phyloP scores from a whole-genome alignment of 176 grass and related monocot genomes.

The Raddia distichophylla region DNA sequence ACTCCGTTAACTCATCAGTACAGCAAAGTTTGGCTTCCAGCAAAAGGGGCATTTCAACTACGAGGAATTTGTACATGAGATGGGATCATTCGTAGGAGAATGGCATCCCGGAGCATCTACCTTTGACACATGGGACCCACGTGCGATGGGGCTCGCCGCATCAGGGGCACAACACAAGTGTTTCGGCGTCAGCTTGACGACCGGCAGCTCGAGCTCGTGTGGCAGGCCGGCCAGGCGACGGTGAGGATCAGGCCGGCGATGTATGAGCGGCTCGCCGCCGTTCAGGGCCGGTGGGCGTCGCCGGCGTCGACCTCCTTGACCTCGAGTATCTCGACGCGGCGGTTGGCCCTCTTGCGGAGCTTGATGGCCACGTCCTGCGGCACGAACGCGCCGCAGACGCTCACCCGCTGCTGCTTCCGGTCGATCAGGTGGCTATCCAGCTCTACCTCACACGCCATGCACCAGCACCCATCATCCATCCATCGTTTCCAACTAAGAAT shows the following conservation, averaged over 20 bases:
- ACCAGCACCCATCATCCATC: too few species aligned
- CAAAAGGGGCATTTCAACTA: not conserved
- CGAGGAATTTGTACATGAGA: not conserved
- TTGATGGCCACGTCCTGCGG: constrained; percentile 85
- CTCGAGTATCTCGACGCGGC: constrained; percentile 82
- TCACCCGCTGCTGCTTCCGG: constrained; percentile 66
- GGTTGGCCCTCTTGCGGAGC: constrained; percentile 73
- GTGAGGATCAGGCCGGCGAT: too few species aligned
- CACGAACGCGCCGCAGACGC: constrained; percentile 55
- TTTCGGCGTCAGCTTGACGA: not conserved
- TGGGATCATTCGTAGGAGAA: not conserved
- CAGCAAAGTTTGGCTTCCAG: too few species aligned
- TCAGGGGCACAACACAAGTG: too few species aligned
- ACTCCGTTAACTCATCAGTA: too few species aligned
- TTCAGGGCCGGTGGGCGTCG: constrained; percentile 12
- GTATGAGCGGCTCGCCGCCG: too few species aligned
- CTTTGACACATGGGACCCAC: too few species aligned
- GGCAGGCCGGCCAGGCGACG: not conserved
- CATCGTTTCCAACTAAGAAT: too few species aligned
- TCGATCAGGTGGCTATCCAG: constrained; percentile 74
- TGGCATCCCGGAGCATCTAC: too few species aligned
- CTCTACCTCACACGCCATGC: constrained; percentile 23
- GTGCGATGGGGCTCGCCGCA: too few species aligned
- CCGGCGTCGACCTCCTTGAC: constrained; percentile 69
- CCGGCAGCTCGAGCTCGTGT: not conserved